Evolutionary conservation across 345 rosid genomes (phyloP).

Genomic region (Rhodamnia argentea): DNA sequence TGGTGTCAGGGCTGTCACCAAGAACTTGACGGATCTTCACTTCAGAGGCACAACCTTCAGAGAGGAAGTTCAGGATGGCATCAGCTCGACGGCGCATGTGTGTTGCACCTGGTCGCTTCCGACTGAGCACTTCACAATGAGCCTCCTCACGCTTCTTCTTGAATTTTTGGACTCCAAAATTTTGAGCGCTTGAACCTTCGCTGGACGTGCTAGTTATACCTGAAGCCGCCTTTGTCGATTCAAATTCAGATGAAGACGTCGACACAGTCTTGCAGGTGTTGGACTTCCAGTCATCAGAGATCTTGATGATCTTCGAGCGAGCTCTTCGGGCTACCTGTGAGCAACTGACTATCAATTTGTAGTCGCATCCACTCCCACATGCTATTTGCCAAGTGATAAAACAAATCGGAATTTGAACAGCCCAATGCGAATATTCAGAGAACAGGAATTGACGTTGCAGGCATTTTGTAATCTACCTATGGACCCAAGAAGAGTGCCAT

Average conservation of each 20-base stretch:
- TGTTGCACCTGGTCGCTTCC: constrained; percentile 20
- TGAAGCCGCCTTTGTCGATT: constrained; percentile 28
- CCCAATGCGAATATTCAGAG: background rate
- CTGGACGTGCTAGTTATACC: constrained; percentile 57
- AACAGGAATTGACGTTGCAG: background rate
- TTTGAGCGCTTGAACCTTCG: constrained; percentile 29
- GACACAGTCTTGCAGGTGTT: constrained; percentile 2
- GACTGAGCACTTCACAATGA: constrained; percentile 4
- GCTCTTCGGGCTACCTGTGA: constrained; percentile 45
- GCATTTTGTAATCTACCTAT: background rate
- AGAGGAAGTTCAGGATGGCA: constrained; percentile 64
- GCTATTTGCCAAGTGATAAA: background rate
- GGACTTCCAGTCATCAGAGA: constrained; percentile 7
- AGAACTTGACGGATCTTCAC: constrained; percentile 59
- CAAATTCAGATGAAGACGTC: constrained; percentile 15
- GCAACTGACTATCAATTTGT: background rate
- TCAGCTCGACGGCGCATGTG: constrained; percentile 57
- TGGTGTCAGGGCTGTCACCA: constrained; percentile 93
- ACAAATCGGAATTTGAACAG: background rate
- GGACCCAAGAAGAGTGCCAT: background rate
- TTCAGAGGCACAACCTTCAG: constrained; percentile 55
- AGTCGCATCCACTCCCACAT: background rate
- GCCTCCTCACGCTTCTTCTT: constrained; percentile 5
- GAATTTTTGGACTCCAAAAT: background rate
- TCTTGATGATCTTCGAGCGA: constrained; percentile 33